A percentile compares a stretch with the other conserved stretches of the same genome.
These are phyloP conservation scores for Hymenoscyphus repandus DNA, from an alignment of 2,329 filamentous ascomycete species.

Conservation along the genomic window DNA sequence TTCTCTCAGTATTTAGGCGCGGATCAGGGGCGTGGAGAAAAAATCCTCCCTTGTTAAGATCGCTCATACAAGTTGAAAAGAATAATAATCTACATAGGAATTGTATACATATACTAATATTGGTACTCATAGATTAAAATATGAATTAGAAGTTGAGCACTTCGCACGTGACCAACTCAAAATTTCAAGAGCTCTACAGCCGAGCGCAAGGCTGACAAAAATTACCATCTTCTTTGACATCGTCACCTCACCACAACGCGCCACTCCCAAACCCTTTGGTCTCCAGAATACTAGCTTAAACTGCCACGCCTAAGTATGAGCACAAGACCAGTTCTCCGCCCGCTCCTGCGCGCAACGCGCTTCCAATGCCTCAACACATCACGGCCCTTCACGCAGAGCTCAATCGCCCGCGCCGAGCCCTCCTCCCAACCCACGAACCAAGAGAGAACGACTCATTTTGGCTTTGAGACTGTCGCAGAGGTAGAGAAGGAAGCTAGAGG, in stretches of 20 bases:
- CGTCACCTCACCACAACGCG: background rate
- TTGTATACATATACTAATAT: too few species aligned
- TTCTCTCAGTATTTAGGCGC: too few species aligned
- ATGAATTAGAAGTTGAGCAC: too few species aligned
- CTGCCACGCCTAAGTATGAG: conserved; percentile 17
- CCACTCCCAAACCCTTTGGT: background rate
- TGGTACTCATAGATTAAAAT: too few species aligned
- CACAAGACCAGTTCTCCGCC: conserved; percentile 20
- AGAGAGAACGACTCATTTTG: conserved; percentile 33
- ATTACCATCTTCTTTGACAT: background rate
- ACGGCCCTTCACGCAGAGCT: conserved; percentile 17
- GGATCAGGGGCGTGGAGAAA: too few species aligned
- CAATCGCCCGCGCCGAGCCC: conserved; percentile 13
- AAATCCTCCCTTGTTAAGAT: too few species aligned
- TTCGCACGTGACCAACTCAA: too few species aligned
- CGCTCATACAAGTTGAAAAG: too few species aligned
- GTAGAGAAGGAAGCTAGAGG: conserved; percentile 32
- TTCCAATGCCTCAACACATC: conserved; percentile 13
- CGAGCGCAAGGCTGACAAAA: background rate
- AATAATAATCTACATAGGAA: too few species aligned
- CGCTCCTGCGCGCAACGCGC: conserved; percentile 18
- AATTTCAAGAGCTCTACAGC: too few species aligned
- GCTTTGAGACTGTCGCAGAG: conserved; percentile 32
- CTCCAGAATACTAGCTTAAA: background rate
- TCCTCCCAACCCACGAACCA: conserved; percentile 20